phyloP scores from a whole-genome alignment of 2,329 filamentous ascomycete genomes.

The Amylocarpus encephaloides region DNA sequence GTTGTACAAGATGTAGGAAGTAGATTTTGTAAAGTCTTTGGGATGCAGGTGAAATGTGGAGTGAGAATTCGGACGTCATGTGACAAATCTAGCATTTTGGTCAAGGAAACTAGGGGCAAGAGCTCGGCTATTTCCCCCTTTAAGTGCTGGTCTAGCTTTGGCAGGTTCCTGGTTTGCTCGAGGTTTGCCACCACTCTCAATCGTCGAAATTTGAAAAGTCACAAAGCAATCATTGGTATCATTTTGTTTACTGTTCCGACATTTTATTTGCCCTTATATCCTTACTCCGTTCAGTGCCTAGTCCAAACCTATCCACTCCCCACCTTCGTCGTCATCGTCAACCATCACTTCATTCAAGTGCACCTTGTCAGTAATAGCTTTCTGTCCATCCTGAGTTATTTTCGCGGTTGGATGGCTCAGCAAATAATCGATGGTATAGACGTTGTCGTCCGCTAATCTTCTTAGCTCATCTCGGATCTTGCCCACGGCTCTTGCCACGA shows the following conservation, averaged over 20 bases:
- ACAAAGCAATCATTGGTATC: neutral
- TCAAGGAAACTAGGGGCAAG: neutral
- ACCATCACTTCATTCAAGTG: constrained; percentile 25
- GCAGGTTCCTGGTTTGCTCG: neutral
- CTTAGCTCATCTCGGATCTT: constrained; percentile 79
- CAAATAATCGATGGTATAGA: constrained; percentile 83
- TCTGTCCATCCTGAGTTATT: constrained; percentile 28
- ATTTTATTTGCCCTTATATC: neutral
- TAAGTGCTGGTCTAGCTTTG: neutral
- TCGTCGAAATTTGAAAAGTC: neutral
- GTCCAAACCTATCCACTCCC: constrained; percentile 50
- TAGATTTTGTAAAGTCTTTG: neutral
- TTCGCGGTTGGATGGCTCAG: constrained; percentile 43
- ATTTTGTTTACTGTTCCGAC: neutral
- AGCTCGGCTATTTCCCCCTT: neutral
- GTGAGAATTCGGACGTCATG: neutral
- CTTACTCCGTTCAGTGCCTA: constrained; percentile 18
- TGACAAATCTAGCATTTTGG: neutral
- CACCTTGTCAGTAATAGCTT: constrained; percentile 32
- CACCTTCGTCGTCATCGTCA: constrained; percentile 37
- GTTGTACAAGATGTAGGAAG: neutral
- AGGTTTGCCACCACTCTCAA: no score
- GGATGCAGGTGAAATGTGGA: neutral
- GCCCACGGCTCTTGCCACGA: constrained; percentile 72
- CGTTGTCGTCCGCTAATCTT: constrained; percentile 77